Percentiles rank a stretch among this genome's conserved stretches.
phyloP scores from a whole-genome alignment of 108 stramenopile species.

The Pseudonitzschia delicatissima region DNA sequence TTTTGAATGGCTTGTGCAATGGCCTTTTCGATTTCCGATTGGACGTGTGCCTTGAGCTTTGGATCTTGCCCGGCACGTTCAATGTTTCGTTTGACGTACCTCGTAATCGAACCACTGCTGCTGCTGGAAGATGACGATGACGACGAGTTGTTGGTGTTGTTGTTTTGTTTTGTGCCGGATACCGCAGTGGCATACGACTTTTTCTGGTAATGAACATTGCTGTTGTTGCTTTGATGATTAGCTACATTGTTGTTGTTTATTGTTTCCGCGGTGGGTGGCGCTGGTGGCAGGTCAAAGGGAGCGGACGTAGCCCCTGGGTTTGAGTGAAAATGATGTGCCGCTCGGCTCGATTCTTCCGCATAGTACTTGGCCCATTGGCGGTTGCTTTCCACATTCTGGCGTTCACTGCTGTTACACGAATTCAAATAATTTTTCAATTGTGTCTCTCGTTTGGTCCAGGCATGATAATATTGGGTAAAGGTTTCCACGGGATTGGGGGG shows the following conservation, averaged over 20 bases:
- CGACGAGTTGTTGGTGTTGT: constrained; percentile 9
- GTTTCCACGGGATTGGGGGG: constrained; percentile 10
- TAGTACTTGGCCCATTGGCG: constrained; percentile 66
- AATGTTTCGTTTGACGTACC: constrained; percentile 39
- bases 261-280: constrained; percentile 13
- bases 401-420: neutral
- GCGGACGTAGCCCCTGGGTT: constrained; percentile 43
- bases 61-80: constrained; percentile 15
- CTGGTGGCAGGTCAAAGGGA: constrained; percentile 53
- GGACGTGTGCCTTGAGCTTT: constrained; percentile 19
- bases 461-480: constrained; percentile 59
- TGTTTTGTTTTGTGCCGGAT: constrained; percentile 5
- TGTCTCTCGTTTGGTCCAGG: constrained; percentile 39
- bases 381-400: constrained; percentile 29
- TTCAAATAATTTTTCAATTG: neutral
- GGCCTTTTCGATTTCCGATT: constrained; percentile 26
- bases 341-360: constrained; percentile 43
- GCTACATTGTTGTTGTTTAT: constrained; percentile 16
- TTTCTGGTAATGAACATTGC: neutral
- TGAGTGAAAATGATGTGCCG: constrained; percentile 62
- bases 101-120: constrained; percentile 21
- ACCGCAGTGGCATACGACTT: neutral
- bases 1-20: constrained; percentile 36
- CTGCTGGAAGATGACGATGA: neutral
- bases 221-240: constrained; percentile 14